Conservation (phyloP, 805 yeast species). For the Candida fluviatilis region DNA sequence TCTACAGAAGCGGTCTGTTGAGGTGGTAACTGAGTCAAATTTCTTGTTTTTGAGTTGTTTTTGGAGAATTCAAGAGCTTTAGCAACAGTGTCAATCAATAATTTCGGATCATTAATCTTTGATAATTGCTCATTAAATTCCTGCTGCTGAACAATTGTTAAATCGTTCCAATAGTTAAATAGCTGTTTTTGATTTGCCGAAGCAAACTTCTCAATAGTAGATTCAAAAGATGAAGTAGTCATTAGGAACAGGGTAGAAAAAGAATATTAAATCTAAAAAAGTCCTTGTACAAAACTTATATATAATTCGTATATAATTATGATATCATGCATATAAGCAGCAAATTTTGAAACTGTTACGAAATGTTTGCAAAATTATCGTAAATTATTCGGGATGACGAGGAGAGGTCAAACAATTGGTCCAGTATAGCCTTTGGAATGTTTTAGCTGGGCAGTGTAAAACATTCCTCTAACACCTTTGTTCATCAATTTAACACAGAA, state of each 20-base stretch:
- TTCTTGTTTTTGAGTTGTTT: conserved; percentile 15
- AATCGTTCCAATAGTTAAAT: conserved; percentile 43
- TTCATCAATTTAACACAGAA: too few species aligned
- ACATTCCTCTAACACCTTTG: neutral
- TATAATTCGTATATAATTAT: too few species aligned
- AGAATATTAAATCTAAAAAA: neutral
- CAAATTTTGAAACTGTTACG: too few species aligned
- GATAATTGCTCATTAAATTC: conserved; percentile 39
- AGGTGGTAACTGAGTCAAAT: conserved; percentile 48
- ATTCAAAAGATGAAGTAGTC: conserved; percentile 8
- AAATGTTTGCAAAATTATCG: too few species aligned
- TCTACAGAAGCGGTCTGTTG: conserved; percentile 45
- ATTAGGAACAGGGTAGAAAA: too few species aligned
- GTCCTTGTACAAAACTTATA: too few species aligned
- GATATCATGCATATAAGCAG: too few species aligned
- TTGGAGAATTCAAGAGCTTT: conserved; percentile 41
- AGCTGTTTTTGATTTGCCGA: conserved; percentile 52
- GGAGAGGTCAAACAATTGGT: too few species aligned
- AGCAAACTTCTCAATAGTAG: conserved; percentile 27
- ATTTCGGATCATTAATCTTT: conserved; percentile 37
- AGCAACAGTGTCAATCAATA: conserved; percentile 39
- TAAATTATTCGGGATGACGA: too few species aligned
- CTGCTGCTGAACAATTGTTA: conserved; percentile 31
- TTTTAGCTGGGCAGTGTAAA: too few species aligned
- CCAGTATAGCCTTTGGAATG: too few species aligned